Evolutionary conservation across 148 eudicot species (phyloP), one percentile per base, ranked within the genome.

Genomic region (Vaccinium darrowii): DNA sequence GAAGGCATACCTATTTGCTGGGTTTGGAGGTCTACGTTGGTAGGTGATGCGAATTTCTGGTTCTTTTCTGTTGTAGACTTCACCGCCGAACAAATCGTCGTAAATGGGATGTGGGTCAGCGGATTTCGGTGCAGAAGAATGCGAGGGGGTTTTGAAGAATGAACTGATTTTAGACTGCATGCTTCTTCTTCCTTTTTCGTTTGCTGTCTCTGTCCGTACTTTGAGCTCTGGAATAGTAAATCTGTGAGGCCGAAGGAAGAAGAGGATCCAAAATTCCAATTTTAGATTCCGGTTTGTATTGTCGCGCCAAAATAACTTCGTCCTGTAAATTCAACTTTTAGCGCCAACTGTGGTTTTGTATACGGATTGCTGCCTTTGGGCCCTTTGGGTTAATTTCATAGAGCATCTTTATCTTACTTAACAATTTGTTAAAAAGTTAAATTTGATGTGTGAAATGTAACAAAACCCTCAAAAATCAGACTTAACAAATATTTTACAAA

Each of bases 81-180:
- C 88, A 25, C 79, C 82, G 82, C 81, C 65, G 71, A 89, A 80
- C 43, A 84, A 57, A 19, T 88, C 87, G n/a, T 84, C 65, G 9
- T 56, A 78, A 78, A 43, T 7, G 0, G 76, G 60, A 78, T 50
- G 21, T 7, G 84, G 60, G 60, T 82, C 80, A 16, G 60, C 54
- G 54, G 93, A 86, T 76, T 86, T 73, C 23, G 80, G 79, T 39
- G 80, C 65, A 43, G 85, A 79, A 33, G 83, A 87, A 47, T 75
- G 69, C 18, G 83, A 74, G 73, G 86, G 85, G 57, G 81, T 84
- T 87, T 91, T 93, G 88, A 93, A 93, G 88, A 93, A 93, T 2
- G 92, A 93, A 54, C 72, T 88, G 9, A 93, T 89, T 81, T 84
- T 92, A 49, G 87, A 87, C 84, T 92, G 96, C 96, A 92, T 93